phyloP scores from a whole-genome alignment of 2,329 filamentous ascomycete genomes.

The Arthroderma sp. region DNA sequence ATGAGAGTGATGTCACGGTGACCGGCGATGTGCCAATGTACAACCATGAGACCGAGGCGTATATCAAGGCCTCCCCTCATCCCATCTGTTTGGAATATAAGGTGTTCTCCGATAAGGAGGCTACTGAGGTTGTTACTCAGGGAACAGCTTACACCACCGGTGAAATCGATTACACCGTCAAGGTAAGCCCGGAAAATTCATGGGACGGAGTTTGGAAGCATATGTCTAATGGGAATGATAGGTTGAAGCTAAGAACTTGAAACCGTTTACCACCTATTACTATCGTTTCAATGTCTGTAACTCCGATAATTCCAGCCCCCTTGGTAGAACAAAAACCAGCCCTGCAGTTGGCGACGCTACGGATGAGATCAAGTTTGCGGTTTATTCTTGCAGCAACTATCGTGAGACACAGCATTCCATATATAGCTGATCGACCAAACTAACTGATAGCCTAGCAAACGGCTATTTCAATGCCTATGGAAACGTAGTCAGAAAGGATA shows the following conservation, averaged over 20 bases:
- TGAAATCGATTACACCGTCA: conserved; percentile 63
- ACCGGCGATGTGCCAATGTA: conserved; percentile 4
- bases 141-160: conserved; percentile 56
- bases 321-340: not conserved
- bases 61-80: not conserved
- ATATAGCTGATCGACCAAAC: not conserved
- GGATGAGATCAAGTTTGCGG: conserved; percentile 45
- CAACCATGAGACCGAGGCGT: conserved; percentile 3
- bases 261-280: conserved; percentile 48
- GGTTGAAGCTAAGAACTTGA: conserved; percentile 51
- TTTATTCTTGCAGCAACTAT: conserved; percentile 60
- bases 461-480: conserved; percentile 49
- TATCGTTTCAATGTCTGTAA: conserved; percentile 58
- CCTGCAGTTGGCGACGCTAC: conserved; percentile 23
- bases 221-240: conserved; percentile 14
- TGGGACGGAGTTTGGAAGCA: not conserved
- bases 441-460: conserved; percentile 21
- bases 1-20: conserved; percentile 18
- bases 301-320: not conserved
- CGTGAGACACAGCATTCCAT: conserved; percentile 27
- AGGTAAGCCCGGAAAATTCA: conserved; percentile 30
- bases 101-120: conserved; percentile 38
- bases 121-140: conserved; percentile 36
- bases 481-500: conserved; percentile 45
- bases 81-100: conserved; percentile 49